Base-by-base conservation (phyloP, 768 basidiomycete species). In the Neoboletus subvelutipes region DNA sequence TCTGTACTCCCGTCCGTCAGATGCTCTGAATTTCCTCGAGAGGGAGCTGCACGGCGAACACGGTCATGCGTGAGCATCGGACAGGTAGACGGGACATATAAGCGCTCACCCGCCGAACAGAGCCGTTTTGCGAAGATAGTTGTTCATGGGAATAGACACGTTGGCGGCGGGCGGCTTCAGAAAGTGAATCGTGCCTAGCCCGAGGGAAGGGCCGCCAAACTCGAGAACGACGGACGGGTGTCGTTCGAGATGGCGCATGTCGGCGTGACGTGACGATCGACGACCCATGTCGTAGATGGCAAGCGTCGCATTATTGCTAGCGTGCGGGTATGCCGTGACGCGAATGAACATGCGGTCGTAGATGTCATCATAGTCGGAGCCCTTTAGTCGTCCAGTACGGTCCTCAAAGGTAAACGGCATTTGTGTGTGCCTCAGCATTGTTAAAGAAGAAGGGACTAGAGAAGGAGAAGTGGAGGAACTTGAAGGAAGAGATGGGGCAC, bases 321-420 rank as follows among this genome's bases (percentile, higher is more conserved):
- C 58, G 11, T 77, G 78, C 5, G 84, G 80, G 22, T 75, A 71
- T 4, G 81, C 79, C 6, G 80, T 71, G 36, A 90, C 78, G 56
- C 83, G 86, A 50, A 87, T 78, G 75, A 87, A 90, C 60, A 84
- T 73, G 53, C 88, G 82, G 71, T 91, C 88, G 67, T 90, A 90
- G 62, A 89, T 81, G 63, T 91, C 88, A 67, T 88, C 87, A 59
- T 83, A 90, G 76, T 91, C 87, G 1, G 86, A 79, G 46, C 74
- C 71, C 13, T 77, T 73, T 56, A 80, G 70, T 15, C 73, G 70
- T 20, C 82, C 86, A 0, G 87, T 85, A 45, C 85, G 82, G 74
- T 90, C 87, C 69, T 90, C 88, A 43, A 88, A 78, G 45, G 80
- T 80, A 60, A 81, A 81, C 18, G 85, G 83, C 55, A 83, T 76